phyloP scores from a whole-genome alignment of 192 early-diverging fungal species.

The Mortierella alpina region DNA sequence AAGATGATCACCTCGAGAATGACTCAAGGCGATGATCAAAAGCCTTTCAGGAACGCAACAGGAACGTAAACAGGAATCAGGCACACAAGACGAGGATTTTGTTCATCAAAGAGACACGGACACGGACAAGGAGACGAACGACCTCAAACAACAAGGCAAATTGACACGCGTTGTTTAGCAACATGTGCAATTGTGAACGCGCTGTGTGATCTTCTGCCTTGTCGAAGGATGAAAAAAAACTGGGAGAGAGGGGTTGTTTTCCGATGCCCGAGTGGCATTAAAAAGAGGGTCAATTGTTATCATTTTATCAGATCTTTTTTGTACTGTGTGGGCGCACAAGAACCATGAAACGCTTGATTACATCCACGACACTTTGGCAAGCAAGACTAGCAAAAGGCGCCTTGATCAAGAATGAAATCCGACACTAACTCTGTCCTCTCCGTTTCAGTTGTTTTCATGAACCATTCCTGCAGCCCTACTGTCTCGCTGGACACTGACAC shows the following conservation, averaged over 20 bases:
- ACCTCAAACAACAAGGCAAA: no score
- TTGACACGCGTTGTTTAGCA: no score
- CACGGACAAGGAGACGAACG: no score
- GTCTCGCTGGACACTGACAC: slow-evolving; percentile 57
- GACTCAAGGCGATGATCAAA: not conserved
- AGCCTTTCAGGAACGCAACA: not conserved
- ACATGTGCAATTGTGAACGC: no score
- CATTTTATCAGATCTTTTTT: slow-evolving; percentile 42
- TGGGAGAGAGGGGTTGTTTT: not conserved
- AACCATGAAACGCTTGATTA: not conserved
- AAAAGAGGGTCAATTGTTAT: not conserved
- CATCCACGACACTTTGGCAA: not conserved
- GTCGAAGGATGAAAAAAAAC: no score
- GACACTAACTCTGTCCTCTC: not conserved
- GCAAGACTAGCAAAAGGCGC: not conserved
- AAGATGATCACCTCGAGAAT: not conserved
- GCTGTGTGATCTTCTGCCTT: no score
- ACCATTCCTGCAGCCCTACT: slow-evolving; percentile 64
- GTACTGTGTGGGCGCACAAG: not conserved
- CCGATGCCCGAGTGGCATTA: not conserved
- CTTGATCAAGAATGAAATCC: not conserved
- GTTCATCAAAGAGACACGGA: no score
- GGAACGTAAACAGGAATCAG: not conserved
- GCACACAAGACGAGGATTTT: no score
- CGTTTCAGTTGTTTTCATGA: slow-evolving; percentile 57